Percentiles rank a stretch among this genome's conserved stretches.
These are phyloP conservation scores for Botrytis fabae DNA, from an alignment of 2,329 filamentous ascomycete genomes.

Conservation along the genomic window DNA sequence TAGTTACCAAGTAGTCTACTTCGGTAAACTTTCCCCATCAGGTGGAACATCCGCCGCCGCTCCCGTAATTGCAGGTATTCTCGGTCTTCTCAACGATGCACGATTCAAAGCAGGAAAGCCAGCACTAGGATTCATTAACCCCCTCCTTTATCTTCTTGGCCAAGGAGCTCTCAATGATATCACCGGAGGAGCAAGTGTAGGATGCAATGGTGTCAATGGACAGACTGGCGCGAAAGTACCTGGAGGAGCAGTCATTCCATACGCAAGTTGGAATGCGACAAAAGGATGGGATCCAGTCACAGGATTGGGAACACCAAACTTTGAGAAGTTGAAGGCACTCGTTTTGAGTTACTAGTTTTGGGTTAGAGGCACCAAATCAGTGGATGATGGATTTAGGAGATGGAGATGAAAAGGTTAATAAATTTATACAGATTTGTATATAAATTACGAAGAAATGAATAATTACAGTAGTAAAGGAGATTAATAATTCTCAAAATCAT, in stretches of 20 bases:
- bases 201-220: conserved; percentile 39
- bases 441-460: not conserved
- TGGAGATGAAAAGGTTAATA: not conserved
- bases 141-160: conserved; percentile 42
- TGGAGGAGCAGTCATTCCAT: conserved; percentile 28
- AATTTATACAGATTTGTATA: not conserved
- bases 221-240: conserved; percentile 21
- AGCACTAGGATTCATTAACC: conserved; percentile 46
- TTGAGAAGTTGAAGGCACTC: conserved; percentile 29
- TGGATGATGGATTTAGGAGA: not conserved
- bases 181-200: conserved; percentile 41
- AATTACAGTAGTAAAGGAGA: not conserved
- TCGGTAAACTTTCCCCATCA: conserved; percentile 37
- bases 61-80: conserved; percentile 56
- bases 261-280: conserved; percentile 35
- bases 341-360: conserved; percentile 19
- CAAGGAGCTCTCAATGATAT: conserved; percentile 44
- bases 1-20: conserved; percentile 27
- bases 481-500: not conserved
- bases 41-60: conserved; percentile 55
- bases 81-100: conserved; percentile 63
- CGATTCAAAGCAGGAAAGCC: conserved; percentile 51
- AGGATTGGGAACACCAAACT: conserved; percentile 42
- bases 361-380: not conserved
- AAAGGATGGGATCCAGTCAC: conserved; percentile 44